These are phyloP conservation scores for Phenoliferia sp. DNA, from an alignment of 1,284 basidiomycete genomes.

Conservation along the genomic window DNA sequence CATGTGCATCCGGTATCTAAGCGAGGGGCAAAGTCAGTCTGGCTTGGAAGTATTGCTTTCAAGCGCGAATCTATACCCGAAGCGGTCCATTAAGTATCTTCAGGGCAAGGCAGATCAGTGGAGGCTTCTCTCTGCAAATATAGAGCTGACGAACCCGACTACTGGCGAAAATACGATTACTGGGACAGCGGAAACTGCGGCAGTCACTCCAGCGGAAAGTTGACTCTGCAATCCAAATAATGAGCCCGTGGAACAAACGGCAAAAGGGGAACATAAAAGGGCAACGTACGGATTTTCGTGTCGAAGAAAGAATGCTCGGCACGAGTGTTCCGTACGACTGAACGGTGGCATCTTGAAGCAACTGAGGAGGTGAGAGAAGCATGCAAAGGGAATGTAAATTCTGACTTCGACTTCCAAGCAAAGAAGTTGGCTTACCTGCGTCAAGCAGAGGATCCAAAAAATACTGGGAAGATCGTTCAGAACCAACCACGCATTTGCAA, in stretches of 20 bases:
- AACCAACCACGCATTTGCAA: conserved; percentile 7
- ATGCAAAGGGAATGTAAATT: neutral
- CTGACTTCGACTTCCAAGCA: too few relatives aligned
- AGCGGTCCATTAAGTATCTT: conserved; percentile 3
- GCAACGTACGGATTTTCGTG: conserved; percentile 26
- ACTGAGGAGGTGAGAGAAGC: neutral
- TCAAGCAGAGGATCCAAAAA: conserved; percentile 36
- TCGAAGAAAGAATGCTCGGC: conserved; percentile 44
- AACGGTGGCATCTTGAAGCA: neutral
- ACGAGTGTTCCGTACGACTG: conserved; percentile 34
- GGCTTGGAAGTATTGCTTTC: too few relatives aligned
- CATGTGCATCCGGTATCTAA: neutral
- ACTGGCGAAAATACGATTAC: conserved; percentile 39
- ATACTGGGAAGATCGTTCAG: conserved; percentile 30
- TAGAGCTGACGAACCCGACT: neutral
- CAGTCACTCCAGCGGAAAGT: conserved; percentile 45
- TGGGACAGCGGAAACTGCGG: conserved; percentile 42
- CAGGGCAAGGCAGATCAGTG: neutral
- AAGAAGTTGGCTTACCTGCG: neutral
- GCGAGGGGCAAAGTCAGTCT: too few relatives aligned
- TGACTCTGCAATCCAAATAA: conserved; percentile 17
- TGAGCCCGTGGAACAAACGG: too few relatives aligned
- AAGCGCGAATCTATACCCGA: too few relatives aligned
- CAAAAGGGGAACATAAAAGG: too few relatives aligned
- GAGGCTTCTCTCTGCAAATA: neutral